Percentiles rank a stretch among this genome's conserved stretches.
Conservation (phyloP, 257 asterid genomes). For the Schizonepeta tenuifolia region DNA sequence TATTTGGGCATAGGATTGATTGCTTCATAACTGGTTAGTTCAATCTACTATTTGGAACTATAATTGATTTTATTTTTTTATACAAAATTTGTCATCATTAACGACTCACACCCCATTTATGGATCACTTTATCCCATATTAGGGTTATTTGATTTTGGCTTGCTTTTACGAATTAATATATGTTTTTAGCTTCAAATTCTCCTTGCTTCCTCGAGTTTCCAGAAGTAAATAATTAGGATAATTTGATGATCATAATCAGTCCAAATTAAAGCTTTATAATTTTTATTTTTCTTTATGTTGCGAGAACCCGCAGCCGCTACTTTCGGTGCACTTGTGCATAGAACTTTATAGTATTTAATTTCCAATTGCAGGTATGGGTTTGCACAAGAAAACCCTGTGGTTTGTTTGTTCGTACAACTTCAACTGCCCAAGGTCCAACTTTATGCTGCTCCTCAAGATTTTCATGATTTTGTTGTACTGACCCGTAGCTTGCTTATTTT, state of each 20-base stretch:
- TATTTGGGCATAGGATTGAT: slow-evolving; percentile 14
- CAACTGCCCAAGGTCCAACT: background rate
- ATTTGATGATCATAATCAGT: background rate
- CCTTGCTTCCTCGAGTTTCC: no score
- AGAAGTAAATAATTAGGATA: background rate
- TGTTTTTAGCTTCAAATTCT: no score
- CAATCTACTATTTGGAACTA: background rate
- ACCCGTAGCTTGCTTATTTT: background rate
- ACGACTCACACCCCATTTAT: no score
- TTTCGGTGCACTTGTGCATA: no score
- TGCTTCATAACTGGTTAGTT: slow-evolving; percentile 42
- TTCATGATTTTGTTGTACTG: background rate
- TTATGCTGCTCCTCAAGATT: slow-evolving; percentile 2
- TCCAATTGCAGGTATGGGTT: slow-evolving; percentile 12
- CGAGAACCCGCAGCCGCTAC: no score
- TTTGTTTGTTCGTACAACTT: background rate
- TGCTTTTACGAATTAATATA: no score
- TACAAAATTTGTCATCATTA: no score
- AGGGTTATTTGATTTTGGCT: no score
- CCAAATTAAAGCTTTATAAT: background rate
- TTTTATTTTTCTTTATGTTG: no score
- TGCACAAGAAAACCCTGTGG: slow-evolving; percentile 1
- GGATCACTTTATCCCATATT: no score
- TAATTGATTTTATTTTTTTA: background rate
- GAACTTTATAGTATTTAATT: no score